Conservation (phyloP, 192 early-diverging fungal species). For the Mortierella antarctica region DNA sequence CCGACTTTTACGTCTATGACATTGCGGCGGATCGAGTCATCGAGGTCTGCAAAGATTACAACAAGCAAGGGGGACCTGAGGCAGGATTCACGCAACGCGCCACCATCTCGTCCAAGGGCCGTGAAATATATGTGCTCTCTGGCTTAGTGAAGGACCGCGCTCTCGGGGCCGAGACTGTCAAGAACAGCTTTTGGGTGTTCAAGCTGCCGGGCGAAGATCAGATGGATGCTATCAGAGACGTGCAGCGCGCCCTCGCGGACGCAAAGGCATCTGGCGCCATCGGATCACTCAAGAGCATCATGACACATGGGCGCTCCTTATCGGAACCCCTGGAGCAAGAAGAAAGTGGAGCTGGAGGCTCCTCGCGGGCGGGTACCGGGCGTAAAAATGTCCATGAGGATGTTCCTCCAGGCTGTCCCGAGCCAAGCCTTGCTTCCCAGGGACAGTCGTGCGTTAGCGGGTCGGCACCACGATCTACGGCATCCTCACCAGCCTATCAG, state of each 20-base stretch:
- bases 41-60: slow-evolving; percentile 82
- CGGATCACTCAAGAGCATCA: slow-evolving; percentile 49
- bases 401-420: background rate
- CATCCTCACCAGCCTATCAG: too few relatives aligned
- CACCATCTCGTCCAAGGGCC: slow-evolving; percentile 79
- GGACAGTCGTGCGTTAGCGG: too few relatives aligned
- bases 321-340: slow-evolving; percentile 14
- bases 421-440: background rate
- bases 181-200: slow-evolving; percentile 86
- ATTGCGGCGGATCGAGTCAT: slow-evolving; percentile 82
- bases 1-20: slow-evolving; percentile 88
- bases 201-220: slow-evolving; percentile 57
- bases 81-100: slow-evolving; percentile 86
- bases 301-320: slow-evolving; percentile 25
- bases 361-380: background rate
- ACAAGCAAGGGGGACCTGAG: slow-evolving; percentile 80
- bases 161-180: slow-evolving; percentile 68
- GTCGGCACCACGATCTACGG: too few relatives aligned
- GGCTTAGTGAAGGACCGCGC: slow-evolving; percentile 72
- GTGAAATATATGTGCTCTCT: slow-evolving; percentile 89
- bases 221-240: slow-evolving; percentile 43
- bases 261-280: slow-evolving; percentile 26
- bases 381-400: slow-evolving; percentile 19
- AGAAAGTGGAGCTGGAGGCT: background rate
- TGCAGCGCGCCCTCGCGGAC: slow-evolving; percentile 23